These are phyloP conservation scores for Dacryopinax spathularia DNA, from an alignment of 768 basidiomycete species.

Conservation along the genomic window DNA sequence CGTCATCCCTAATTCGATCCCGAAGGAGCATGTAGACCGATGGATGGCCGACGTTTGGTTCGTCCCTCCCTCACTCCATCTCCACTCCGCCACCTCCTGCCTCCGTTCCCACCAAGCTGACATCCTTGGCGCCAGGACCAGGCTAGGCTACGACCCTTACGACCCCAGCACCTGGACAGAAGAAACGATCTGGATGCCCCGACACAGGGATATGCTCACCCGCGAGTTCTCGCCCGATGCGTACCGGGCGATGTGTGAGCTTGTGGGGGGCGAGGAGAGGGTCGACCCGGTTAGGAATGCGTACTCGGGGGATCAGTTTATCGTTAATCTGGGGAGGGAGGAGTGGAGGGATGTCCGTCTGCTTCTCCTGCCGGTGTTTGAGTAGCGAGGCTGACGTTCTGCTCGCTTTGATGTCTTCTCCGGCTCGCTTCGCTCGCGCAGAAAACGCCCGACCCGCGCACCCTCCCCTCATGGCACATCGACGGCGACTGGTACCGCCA, in stretches of 20 bases:
- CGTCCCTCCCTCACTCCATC: background rate
- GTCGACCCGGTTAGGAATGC: conserved; percentile 13
- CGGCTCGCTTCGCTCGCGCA: too few relatives aligned
- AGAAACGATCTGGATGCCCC: conserved; percentile 8
- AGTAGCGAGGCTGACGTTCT: background rate
- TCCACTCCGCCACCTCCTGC: background rate
- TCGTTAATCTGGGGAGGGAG: conserved; percentile 15
- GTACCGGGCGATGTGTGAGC: conserved; percentile 14
- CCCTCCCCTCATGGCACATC: conserved; percentile 12
- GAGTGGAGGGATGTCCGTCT: conserved; percentile 7
- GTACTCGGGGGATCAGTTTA: conserved; percentile 16
- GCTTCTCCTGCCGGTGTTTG: background rate
- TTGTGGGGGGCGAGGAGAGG: conserved; percentile 16
- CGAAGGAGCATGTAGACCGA: background rate
- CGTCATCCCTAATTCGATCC: background rate
- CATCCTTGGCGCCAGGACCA: background rate
- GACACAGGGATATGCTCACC: conserved; percentile 13
- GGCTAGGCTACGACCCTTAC: background rate
- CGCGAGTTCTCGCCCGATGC: conserved; percentile 15
- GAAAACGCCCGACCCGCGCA: background rate
- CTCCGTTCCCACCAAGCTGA: background rate
- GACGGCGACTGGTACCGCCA: conserved; percentile 19
- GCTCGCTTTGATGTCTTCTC: too few relatives aligned
- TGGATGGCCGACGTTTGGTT: background rate
- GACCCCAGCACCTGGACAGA: background rate